Base-by-base conservation (phyloP, 257 asterid species). In the Solanum chiquidenum region DNA sequence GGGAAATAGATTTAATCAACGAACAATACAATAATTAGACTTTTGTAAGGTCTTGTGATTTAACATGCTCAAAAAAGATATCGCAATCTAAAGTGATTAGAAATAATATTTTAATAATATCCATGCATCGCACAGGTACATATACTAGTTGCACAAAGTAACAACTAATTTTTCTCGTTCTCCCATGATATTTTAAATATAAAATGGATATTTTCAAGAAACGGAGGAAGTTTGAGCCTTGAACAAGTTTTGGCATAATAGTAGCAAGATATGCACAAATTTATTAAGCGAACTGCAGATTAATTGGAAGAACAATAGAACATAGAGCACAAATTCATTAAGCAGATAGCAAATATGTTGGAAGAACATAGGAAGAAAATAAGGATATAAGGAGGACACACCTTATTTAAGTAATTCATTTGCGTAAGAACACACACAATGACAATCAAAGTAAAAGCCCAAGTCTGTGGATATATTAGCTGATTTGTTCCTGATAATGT, bases 331-430 rank as follows among this genome's bases (percentile, higher is more conserved):
- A 73, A 34, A 73, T 73, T 73, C 80, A 73, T 34, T 73, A 34
- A 18, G 80, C 80, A 73, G 27, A 73, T 34, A 18, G 80, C 74
- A 88, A 73, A 18, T 34, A 34, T 33, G 37, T 35, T 31, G 35
- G 33, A 35, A 72, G 49, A 66, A 4, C 44, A 16, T 52, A 58
- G 71, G 72, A 88, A 80, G 71, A 55, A 12, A 52, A 7, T 31
- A 71, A 25, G 75, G 42, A 31, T 4, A 40, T 9, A 29, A 13
- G 75, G 31, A 60, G 25, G 74, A n/a, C 12, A 89, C 87, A 94
- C 99, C 99, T 94, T 96, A 87, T 96, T 95, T 68, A 96, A 92
- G 90, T 96, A 94, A 91, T 95, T 95, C 98, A 95, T 94, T 89
- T 97, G 98, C 21, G 98, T 97, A 88, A 95, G 91, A 75, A 97